A percentile compares a stretch with the other conserved stretches of the same genome.
Conservation (phyloP, 352 stramenopile genomes). For the Phytopythium cucurbitacearum region DNA sequence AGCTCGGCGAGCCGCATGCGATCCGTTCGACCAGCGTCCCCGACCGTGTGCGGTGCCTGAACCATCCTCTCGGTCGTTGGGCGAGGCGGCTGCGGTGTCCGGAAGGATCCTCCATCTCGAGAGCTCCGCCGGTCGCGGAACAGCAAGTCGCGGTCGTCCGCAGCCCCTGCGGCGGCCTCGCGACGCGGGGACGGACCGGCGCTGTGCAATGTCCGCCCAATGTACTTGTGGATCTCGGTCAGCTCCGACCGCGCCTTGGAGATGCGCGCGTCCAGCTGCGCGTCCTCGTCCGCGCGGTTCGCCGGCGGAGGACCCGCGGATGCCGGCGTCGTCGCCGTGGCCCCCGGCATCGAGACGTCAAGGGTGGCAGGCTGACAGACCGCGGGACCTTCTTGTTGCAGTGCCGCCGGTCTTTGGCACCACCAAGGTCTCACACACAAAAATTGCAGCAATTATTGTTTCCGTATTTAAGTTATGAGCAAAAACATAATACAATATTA, state of each 20-base stretch:
- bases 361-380: too few species aligned
- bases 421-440: too few species aligned
- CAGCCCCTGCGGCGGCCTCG: not conserved
- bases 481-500: too few species aligned
- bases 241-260: constrained; percentile 48
- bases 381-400: too few species aligned
- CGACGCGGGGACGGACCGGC: not conserved
- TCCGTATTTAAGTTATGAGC: too few species aligned
- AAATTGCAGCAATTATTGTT: too few species aligned
- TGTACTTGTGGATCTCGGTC: constrained; percentile 48
- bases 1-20: constrained; percentile 77
- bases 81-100: constrained; percentile 28
- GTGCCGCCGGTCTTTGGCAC: too few species aligned
- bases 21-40: constrained; percentile 36
- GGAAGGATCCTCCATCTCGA: constrained; percentile 12
- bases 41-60: constrained; percentile 44
- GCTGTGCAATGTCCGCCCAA: constrained; percentile 8
- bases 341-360: too few species aligned
- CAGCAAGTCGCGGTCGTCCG: constrained; percentile 9
- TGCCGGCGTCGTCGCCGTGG: too few species aligned
- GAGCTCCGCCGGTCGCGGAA: constrained; percentile 7
- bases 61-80: constrained; percentile 40
- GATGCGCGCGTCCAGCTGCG: constrained; percentile 47
- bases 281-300: constrained; percentile 26
- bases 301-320: too few species aligned